Evolutionary conservation across 805 yeast species (phyloP), one percentile per base, ranked within the genome.

Genomic region (Wickerhamiella parazyma): DNA sequence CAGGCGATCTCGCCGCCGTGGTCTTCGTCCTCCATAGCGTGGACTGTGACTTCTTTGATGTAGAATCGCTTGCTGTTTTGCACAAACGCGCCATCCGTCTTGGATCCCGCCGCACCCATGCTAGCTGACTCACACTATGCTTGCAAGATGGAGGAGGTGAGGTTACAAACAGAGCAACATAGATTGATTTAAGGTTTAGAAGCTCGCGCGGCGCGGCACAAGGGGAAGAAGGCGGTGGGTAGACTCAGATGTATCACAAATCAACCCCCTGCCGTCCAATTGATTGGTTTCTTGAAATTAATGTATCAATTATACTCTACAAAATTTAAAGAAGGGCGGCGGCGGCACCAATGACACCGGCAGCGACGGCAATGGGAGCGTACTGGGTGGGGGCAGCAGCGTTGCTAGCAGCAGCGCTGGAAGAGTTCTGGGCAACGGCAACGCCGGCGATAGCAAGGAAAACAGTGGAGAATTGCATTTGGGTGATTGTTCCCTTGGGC

Each of bases 21-120:
- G 14, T 39, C 44, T 36, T 51, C 51, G 31, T 51, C 54, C 17
- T 48, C 55, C 29, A 49, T 46, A 12, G 28, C 17, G 28, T 28
- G 42, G 31, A 50, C 49, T 28, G 45, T 38, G 36, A 51, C 37
- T 25, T 44, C 42, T 33, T 24, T 36, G 17, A 51, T 45, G 22
- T 38, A 31, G 36, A 53, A 42, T 21, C 53, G 45, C 25, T 42
- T 47, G 21, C 50, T 48, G 20, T 44, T 43, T 36, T 42, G 36
- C 20, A 44, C 41, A 44, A 38, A 49, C 14, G 50, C 48, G 21
- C 42, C 42, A 12, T 22, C 19, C 17, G 36, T 41, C 36, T 33
- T 38, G 8, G 56, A 51, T 39, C 47, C 46, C 20, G 48, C 50
- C 33, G 52, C 54, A 45, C 57, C 56, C 56, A 52, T 54, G 6